Evolutionary conservation across 768 basidiomycete genomes (phyloP), one percentile per base, ranked within the genome.

Genomic region (Rhizopogon sp.): DNA sequence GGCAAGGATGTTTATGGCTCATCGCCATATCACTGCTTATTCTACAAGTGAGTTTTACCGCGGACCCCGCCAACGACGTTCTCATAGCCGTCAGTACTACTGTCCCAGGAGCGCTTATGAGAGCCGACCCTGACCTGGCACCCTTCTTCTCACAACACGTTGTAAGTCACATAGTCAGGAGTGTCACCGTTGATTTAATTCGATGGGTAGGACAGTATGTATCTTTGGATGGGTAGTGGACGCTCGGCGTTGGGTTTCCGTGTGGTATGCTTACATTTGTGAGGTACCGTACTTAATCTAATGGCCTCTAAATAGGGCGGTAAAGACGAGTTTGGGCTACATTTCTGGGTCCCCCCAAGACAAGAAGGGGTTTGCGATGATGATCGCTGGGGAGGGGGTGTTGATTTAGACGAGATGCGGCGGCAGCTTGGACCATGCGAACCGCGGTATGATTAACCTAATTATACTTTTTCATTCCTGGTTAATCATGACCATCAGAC

Each of bases 1-100:
- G 69, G 64, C 1, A 60, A 66, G 11, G 64, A 71, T 39, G 71
- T 70, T 20, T 64, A 66, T 50, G 60, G 62, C 0, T 54, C 61
- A 5, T 55, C 58, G 1, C 64, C 70, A 54, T 56, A 63, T 52
- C 49, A 62, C 42, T 49, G 68, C 58, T 64, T 74, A 40, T 69
- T 81, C 57, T 83, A 80, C 59, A 76, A 75, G 80, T 79, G 51
- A 55, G 67, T 55, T 35, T 50, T 43, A 42, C 29, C 43, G 29
- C 11, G 37, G 20, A 56, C 42, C 16, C 44, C 49, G 13, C 7
- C 11, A 13, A 44, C 37, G 14, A 39, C 55, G 43, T 17, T 1
- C 39, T 35, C n/a, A 44, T 28, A 16, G 40, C 47, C 52, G 6
- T 39, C 35, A 80, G 79, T 47, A 68, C 76, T 0, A 74, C 68